These are phyloP conservation scores for Metahyphopichia silvanorum DNA, from an alignment of 805 yeast genomes.

Conservation along the genomic window DNA sequence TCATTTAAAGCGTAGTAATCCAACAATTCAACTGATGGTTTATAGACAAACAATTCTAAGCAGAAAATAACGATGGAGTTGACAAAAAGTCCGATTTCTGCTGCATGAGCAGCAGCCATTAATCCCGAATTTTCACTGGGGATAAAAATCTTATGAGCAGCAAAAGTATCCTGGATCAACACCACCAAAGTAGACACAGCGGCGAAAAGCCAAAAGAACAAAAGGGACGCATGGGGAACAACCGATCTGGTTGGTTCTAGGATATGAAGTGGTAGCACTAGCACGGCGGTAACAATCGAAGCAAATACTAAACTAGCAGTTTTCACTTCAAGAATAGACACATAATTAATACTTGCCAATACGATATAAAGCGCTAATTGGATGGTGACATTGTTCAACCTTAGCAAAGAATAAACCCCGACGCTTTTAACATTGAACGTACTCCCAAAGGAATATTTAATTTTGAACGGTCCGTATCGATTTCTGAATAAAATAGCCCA, in stretches of 20 bases:
- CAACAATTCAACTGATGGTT: conserved; percentile 16
- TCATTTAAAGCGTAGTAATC: conserved; percentile 21
- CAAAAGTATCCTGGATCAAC: conserved; percentile 13
- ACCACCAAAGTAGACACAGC: conserved; percentile 8
- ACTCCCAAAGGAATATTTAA: conserved; percentile 21
- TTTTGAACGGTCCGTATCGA: conserved; percentile 4
- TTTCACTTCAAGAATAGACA: conserved; percentile 3
- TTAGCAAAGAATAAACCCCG: conserved; percentile 9
- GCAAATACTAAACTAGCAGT: conserved; percentile 5
- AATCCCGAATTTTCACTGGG: not conserved
- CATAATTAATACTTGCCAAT: conserved; percentile 9
- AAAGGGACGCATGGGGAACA: conserved; percentile 18
- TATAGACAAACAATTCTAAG: conserved; percentile 15
- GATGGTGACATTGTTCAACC: conserved; percentile 8
- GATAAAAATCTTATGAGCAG: conserved; percentile 13
- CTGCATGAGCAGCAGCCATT: conserved; percentile 1
- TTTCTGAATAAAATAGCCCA: not conserved
- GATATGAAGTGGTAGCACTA: conserved; percentile 19
- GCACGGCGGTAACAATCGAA: conserved; percentile 1
- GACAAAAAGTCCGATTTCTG: conserved; percentile 9
- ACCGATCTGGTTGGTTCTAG: conserved; percentile 18
- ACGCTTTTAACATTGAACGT: conserved; percentile 12
- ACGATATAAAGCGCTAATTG: conserved; percentile 11
- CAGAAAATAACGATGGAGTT: conserved; percentile 10
- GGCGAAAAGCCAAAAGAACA: conserved; percentile 19